These are phyloP conservation scores for Eimeria falciformis DNA, from an alignment of 169 alveolate species.

Conservation along the genomic window DNA sequence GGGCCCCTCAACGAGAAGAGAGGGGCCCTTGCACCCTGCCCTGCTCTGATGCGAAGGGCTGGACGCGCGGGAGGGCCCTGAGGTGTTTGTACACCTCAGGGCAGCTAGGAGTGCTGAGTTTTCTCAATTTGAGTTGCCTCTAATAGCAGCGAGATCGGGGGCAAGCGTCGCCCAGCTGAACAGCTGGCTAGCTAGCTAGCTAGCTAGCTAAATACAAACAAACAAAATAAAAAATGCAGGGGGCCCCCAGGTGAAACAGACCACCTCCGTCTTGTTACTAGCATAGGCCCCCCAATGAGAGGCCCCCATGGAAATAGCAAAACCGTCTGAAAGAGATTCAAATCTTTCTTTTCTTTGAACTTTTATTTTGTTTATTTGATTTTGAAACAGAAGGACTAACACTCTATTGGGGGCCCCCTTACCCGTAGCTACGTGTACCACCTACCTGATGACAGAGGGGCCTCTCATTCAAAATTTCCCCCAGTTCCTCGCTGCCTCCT, in stretches of 20 bases:
- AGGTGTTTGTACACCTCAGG: neutral
- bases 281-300: neutral
- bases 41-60: neutral
- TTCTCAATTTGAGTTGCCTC: too few species aligned
- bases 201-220: too few species aligned
- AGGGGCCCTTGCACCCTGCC: neutral
- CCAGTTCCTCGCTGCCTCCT: neutral
- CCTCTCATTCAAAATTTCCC: neutral
- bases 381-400: neutral
- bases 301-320: too few species aligned
- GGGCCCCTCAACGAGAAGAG: neutral
- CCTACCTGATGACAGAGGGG: neutral
- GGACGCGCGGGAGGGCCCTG: neutral
- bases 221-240: neutral
- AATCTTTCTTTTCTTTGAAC: neutral
- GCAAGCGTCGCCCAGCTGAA: neutral
- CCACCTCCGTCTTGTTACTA: neutral
- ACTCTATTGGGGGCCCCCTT: conserved; percentile 1
- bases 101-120: too few species aligned
- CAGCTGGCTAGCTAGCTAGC: too few species aligned
- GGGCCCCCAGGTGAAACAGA: neutral
- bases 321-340: neutral
- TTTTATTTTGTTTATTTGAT: neutral
- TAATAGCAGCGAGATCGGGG: neutral
- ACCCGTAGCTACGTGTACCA: too few species aligned